Evolutionary conservation across 257 asterid genomes (phyloP).

Genomic region (Linaria vulgaris): DNA sequence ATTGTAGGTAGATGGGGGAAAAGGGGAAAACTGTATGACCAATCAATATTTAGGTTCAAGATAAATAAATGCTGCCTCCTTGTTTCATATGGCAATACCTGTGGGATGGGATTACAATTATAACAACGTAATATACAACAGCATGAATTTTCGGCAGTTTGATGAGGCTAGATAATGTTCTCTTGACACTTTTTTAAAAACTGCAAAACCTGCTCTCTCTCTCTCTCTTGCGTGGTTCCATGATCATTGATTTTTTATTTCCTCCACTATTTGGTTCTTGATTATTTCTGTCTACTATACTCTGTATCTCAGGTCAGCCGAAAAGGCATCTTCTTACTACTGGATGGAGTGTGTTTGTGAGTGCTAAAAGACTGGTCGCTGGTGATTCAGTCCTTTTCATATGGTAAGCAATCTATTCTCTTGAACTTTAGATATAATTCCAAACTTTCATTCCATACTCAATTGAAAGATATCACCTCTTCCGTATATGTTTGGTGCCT

Average conservation of each 20-base stretch:
- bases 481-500: too few relatives aligned
- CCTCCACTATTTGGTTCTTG: conserved; percentile 5
- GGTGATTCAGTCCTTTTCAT: conserved; percentile 84
- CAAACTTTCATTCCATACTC: too few relatives aligned
- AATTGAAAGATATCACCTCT: too few relatives aligned
- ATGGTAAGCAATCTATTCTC: conserved; percentile 44
- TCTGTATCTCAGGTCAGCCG: conserved; percentile 64
- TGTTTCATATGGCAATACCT: background rate
- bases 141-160: background rate
- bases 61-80: background rate
- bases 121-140: background rate
- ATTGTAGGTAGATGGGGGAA: background rate
- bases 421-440: too few relatives aligned
- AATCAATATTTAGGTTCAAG: background rate
- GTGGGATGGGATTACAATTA: background rate
- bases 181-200: background rate
- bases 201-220: too few relatives aligned
- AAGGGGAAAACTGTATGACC: background rate
- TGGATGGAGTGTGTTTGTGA: conserved; percentile 84
- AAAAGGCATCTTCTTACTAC: conserved; percentile 86
- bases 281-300: background rate
- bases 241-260: too few relatives aligned
- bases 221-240: too few relatives aligned
- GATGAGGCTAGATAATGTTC: background rate
- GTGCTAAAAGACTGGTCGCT: conserved; percentile 79